Conservation (phyloP, 2,329 filamentous ascomycete genomes). For the Pseudonectria foliicola region DNA sequence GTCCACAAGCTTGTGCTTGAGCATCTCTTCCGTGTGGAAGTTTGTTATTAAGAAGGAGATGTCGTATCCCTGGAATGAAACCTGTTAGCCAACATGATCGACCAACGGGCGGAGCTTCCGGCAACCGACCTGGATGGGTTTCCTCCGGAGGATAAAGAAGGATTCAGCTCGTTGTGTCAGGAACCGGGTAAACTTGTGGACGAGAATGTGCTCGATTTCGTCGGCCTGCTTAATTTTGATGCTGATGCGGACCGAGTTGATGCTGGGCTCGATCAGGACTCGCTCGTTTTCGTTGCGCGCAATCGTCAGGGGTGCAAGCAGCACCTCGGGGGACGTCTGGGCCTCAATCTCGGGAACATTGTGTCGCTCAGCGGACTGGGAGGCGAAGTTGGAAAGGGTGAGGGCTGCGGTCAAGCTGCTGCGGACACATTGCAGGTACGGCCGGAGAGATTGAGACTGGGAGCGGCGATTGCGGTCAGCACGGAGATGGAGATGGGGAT, state of each 20-base stretch:
- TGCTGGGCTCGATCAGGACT: slow-evolving; percentile 89
- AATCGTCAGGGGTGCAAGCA: slow-evolving; percentile 84
- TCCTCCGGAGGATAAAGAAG: slow-evolving; percentile 92
- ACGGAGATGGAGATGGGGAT: slow-evolving; percentile 1
- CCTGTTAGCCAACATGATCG: slow-evolving; percentile 8
- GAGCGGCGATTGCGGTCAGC: slow-evolving; percentile 13
- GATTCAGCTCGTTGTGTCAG: slow-evolving; percentile 92
- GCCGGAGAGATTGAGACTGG: slow-evolving; percentile 91
- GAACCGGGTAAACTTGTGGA: slow-evolving; percentile 98
- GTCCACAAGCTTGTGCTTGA: slow-evolving; percentile 98
- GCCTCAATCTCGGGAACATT: slow-evolving; percentile 98
- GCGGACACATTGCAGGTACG: slow-evolving; percentile 93
- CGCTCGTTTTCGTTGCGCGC: slow-evolving; percentile 96
- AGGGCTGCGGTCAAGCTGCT: slow-evolving; percentile 90
- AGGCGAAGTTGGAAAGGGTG: slow-evolving; percentile 87
- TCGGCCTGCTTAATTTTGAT: slow-evolving; percentile 99
- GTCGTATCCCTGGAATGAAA: slow-evolving; percentile 70
- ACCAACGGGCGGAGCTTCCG: slow-evolving; percentile 6
- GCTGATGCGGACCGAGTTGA: slow-evolving; percentile 95
- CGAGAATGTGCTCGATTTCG: slow-evolving; percentile 95
- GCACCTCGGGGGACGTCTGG: slow-evolving; percentile 82
- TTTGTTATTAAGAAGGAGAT: slow-evolving; percentile 99
- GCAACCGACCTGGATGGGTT: slow-evolving; percentile 77
- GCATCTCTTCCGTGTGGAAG: slow-evolving; percentile 96
- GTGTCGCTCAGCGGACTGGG: slow-evolving; percentile 90